Base-by-base conservation (phyloP, 805 yeast species). In the Kazachstania viticola region DNA sequence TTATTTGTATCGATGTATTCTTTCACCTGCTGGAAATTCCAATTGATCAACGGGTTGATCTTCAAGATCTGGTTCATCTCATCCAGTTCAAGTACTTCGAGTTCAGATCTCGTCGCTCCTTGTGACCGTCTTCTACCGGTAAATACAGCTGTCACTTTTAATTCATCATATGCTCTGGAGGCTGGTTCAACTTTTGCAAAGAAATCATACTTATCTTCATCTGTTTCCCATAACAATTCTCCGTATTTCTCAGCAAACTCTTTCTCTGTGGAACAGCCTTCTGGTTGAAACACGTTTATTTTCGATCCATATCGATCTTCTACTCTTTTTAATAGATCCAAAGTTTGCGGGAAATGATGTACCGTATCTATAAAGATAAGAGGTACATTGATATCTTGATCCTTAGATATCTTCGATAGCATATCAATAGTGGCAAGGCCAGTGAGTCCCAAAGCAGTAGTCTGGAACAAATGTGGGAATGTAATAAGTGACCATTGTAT, bases 311-410 rank as follows among this genome's bases (percentile, higher is more conserved):
- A 88, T 37, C 63, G 68, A 12, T 47, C 41, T 45, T 71, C 61
- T 25, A 88, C 68, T 9, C 59, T 62, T 2, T 70, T 65, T 4
- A 87, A 78, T 25, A 88, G 65, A 3, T 77, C 83, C 27, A 78
- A 60, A 1, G 97, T 88, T 55, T 88, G 97, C n/a, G 88, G 85
- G 65, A 88, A 88, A 56, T 88, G 96, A 49, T 87, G 82, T 40
- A 88, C 61, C 0, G 97, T 88, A 52, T 88, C 96, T 29, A 87
- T 66, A 53, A 88, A 88, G 2, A 88, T 78, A 34, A 87, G 62
- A 34, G 85, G 93, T 5, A 81, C 41, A 24, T 43, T 32, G 9
- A 42, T 36, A n/a, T 37, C 35, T 5, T 31, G 36, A 33, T 44
- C 37, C 25, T 29, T 21, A 28, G 50, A 35, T 39, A 77, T 45